Evolutionary conservation across 139 green algal genomes (phyloP), one percentile per base, ranked within the genome.

Genomic region (Chlamydomonas asymmetrica): DNA sequence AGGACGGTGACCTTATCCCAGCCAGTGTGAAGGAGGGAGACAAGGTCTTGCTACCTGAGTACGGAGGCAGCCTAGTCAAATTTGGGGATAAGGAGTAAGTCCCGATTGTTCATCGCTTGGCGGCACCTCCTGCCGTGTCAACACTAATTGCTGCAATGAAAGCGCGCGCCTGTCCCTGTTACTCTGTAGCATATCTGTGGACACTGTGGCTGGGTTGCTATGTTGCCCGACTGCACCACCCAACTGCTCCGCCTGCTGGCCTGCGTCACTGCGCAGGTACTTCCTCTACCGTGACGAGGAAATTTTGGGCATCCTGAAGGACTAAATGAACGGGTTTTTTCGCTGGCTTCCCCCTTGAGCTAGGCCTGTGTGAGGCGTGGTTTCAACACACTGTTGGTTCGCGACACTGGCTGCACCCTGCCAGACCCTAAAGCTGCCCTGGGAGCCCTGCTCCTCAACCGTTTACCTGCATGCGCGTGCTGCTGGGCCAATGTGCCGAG

Each of bases 41-140:
- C 87, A 96, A 88, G 54, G 96, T 99, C 39, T 73, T 99, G 73
- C 89, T 99, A 49, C 96, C 96, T 43, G 96, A 99, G 71, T 99
- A 96, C 77, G 96, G 96, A 7, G 96, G 96, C 61, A 88, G 71
- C 37, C 63, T 85, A 25, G 76, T 99, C 18, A 98, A 99, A 88
- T 85, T 99, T 49, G 90, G 92, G 22, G 91, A 91, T 25, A 97
- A 98, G 66, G 95, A 99, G 91, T 98, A 80, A 93, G 93, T 89
- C 0, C 0, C 22, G 7, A 29, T 20, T 27, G 13, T 8, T 3
- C 5, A 22, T 38, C 23, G 32, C 10, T 10, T 49, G 3, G 49
- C 34, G 45, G n/a, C 35, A 35, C 25, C 32, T 60, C 20, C 8
- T 23, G 39, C 20, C 23, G n/a, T n/a, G n/a, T n/a, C n/a, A n/a